phyloP scores from a whole-genome alignment of 352 stramenopile species.

The Pythium grandisporangium region DNA sequence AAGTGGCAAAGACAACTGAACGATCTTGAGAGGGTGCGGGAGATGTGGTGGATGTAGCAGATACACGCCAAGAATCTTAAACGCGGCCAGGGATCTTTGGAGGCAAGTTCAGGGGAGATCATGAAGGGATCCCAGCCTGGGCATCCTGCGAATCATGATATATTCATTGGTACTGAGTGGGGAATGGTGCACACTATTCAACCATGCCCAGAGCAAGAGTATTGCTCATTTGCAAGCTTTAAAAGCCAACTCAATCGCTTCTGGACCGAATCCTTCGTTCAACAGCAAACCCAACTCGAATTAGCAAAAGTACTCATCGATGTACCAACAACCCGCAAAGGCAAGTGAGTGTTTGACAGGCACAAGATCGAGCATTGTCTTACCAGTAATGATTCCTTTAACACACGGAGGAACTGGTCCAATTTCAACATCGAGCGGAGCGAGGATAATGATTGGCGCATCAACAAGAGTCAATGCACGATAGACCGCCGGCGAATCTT shows the following conservation, averaged over 20 bases:
- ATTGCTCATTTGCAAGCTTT: conserved; percentile 7
- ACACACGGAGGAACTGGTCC: conserved; percentile 19
- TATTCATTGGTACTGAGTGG: no score
- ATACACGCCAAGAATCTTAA: no score
- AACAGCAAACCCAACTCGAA: background rate
- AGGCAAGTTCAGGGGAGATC: no score
- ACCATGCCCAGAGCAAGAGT: background rate
- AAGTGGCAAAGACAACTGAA: no score
- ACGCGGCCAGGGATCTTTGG: no score
- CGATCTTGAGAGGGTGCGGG: no score
- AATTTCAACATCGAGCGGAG: conserved; percentile 18
- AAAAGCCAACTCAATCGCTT: conserved; percentile 5
- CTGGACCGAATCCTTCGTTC: conserved; percentile 3
- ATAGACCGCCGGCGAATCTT: conserved; percentile 19
- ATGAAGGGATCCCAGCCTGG: no score
- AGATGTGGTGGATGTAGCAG: no score
- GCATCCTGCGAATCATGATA: no score
- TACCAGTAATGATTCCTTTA: conserved; percentile 26
- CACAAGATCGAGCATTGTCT: background rate
- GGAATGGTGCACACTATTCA: no score
- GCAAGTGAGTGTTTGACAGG: no score
- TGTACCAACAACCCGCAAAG: background rate
- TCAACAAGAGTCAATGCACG: conserved; percentile 20
- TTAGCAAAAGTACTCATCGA: background rate
- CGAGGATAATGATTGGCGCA: conserved; percentile 22